Evolutionary conservation across 495 filamentous ascomycete species (phyloP), one percentile per base, ranked within the genome.

Genomic region (Penicillium parvum): DNA sequence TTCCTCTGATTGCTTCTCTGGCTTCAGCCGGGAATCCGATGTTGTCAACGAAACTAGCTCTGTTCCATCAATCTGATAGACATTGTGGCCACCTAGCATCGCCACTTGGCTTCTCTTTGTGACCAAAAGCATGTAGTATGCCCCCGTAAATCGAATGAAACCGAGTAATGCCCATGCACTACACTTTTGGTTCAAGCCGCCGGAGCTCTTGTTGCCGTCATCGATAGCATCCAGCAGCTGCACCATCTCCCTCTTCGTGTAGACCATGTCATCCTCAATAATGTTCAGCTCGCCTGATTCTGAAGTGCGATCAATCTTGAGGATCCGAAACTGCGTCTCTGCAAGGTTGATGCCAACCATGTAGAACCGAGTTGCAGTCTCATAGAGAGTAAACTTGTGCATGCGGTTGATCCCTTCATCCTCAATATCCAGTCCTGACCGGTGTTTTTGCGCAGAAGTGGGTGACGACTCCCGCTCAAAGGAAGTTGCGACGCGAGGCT

Each of bases 91-190:
- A 25, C 92, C 92, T 26, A 98, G 79, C 83, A 95, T 87, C 28
- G 90, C 94, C 3, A 96, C 89, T 41, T 94, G 90, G 60, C 88
- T 90, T 62, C 91, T 79, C 66, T 97, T 97, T 29, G 91, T 98
- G 52, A 96, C 88, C 32, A 97, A 63, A 6, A 97, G 75, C 90
- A 98, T 97, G 52, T 98, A 98, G 60, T 89, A 96, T n/a, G 86
- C 81, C 5, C 88, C 90, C 5, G 92, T 98, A 58, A 98, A 96
- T 40, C 86, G 77, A 53, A 98, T 90, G 57, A 98, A 97, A 2
- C 92, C 92, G 17, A 98, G 71, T 19, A 98, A 69, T 17, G 92
- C 92, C 91, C 89, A 98, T 16, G 85, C 88, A 38, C 82, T 94
- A 64, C 88, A 92, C 48, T 84, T 87, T 42, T 95, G 75, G 61